Evolutionary conservation across 2,329 filamentous ascomycete genomes (phyloP).

Genomic region (Apiospora pterosperma): DNA sequence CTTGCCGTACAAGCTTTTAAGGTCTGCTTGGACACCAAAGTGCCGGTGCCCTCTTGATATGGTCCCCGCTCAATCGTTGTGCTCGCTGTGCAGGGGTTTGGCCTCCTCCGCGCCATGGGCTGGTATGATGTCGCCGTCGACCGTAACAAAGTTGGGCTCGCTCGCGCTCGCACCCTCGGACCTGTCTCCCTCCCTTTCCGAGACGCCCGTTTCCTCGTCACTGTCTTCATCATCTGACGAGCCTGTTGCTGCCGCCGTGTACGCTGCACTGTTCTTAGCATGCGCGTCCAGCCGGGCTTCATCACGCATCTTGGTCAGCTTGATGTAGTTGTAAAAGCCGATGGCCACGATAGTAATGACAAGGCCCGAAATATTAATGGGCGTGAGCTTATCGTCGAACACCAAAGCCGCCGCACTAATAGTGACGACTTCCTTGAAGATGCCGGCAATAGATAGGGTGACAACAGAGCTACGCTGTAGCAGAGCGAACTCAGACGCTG

Average conservation of each 20-base stretch:
- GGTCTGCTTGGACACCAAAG: background rate
- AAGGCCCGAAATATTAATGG: constrained; percentile 83
- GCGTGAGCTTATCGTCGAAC: constrained; percentile 83
- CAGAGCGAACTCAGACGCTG: constrained; percentile 90
- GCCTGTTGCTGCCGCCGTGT: constrained; percentile 26
- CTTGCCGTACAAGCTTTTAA: background rate
- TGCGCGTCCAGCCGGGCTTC: constrained; percentile 61
- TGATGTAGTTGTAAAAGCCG: constrained; percentile 88
- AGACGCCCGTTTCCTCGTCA: constrained; percentile 44
- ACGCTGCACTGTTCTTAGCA: constrained; percentile 27
- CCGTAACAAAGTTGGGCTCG: constrained; percentile 34
- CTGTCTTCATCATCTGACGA: constrained; percentile 31
- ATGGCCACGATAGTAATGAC: constrained; percentile 88
- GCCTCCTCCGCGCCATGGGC: constrained; percentile 7
- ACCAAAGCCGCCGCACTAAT: constrained; percentile 84
- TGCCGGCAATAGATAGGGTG: constrained; percentile 92
- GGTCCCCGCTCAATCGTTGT: background rate
- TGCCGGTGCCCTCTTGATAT: background rate
- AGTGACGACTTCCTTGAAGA: constrained; percentile 98
- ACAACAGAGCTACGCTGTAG: constrained; percentile 94
- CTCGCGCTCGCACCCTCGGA: constrained; percentile 25
- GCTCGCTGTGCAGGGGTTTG: constrained; percentile 19
- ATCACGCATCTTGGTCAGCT: constrained; percentile 82
- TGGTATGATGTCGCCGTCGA: constrained; percentile 38
- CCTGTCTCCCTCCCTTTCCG: constrained; percentile 35